Percentiles rank a stretch among this genome's conserved stretches.
Conservation (phyloP, 176 grass and related monocot genomes). For the Musa itinerans region DNA sequence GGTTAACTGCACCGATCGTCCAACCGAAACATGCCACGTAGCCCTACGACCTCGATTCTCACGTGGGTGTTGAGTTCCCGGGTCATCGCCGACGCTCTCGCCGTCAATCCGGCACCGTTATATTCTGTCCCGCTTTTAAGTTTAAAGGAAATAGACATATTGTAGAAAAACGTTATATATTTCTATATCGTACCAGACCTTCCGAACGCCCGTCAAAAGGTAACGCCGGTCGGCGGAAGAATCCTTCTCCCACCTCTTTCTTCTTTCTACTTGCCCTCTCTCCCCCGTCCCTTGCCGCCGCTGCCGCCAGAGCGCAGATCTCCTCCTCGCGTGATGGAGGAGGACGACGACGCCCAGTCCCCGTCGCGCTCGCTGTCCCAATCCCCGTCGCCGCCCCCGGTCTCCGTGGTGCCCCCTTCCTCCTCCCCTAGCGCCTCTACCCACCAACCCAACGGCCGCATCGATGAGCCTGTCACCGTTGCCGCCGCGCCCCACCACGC, state of each 20-base stretch:
- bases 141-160: too few species aligned
- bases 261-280: conserved; percentile 10
- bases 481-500: conserved; percentile 34
- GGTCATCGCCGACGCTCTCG: neutral
- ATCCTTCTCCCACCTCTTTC: neutral
- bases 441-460: conserved; percentile 32
- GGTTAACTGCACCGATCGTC: neutral
- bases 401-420: neutral
- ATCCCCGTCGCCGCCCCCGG: neutral
- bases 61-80: neutral
- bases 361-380: neutral
- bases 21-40: neutral
- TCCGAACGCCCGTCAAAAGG: neutral
- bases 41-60: neutral
- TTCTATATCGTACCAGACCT: neutral
- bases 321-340: conserved; percentile 1
- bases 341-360: conserved; percentile 1
- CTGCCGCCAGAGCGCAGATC: neutral
- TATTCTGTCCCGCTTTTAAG: too few species aligned
- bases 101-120: neutral
- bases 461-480: conserved; percentile 2
- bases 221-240: conserved; percentile 1
- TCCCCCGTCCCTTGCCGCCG: conserved; percentile 16
- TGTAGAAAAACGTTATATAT: neutral
- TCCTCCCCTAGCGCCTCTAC: neutral